A percentile compares a stretch with the other conserved stretches of the same genome.
Evolutionary conservation across 768 basidiomycete species (phyloP).

Genomic region (Termitomyces sp.): DNA sequence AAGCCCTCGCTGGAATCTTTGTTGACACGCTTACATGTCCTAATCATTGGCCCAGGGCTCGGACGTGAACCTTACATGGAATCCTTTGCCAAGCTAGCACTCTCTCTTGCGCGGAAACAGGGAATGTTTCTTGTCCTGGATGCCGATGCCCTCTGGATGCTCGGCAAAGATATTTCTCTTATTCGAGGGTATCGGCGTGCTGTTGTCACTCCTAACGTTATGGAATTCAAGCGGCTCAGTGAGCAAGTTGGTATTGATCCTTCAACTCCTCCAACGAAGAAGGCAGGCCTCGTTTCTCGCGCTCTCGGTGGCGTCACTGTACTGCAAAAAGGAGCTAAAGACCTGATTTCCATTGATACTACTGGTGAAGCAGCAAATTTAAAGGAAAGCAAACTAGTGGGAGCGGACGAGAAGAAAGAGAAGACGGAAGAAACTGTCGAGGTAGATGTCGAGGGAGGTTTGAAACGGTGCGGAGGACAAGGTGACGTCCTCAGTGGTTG

Average conservation of each 20-base stretch:
- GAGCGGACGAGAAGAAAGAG: constrained; percentile 42
- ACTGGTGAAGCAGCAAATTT: constrained; percentile 47
- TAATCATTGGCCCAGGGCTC: constrained; percentile 91
- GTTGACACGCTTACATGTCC: constrained; percentile 82
- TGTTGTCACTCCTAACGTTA: constrained; percentile 90
- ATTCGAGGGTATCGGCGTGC: constrained; percentile 83
- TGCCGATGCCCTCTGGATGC: constrained; percentile 85
- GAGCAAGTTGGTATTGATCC: constrained; percentile 65
- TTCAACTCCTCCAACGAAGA: constrained; percentile 39
- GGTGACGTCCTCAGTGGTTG: constrained; percentile 90
- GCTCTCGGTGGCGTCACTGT: constrained; percentile 84
- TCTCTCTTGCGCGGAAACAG: constrained; percentile 61
- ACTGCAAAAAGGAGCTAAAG: constrained; percentile 79
- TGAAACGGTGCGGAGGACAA: constrained; percentile 94
- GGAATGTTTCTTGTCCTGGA: constrained; percentile 92
- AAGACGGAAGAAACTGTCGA: constrained; percentile 54
- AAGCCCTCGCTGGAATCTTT: constrained; percentile 54
- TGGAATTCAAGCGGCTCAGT: constrained; percentile 84
- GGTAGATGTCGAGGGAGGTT: constrained; percentile 69
- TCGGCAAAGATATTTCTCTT: constrained; percentile 66
- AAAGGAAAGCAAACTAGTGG: constrained; percentile 34
- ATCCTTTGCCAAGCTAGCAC: constrained; percentile 66
- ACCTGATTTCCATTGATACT: constrained; percentile 78
- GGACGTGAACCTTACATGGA: constrained; percentile 93
- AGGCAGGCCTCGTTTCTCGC: constrained; percentile 68